phyloP scores from a whole-genome alignment of 345 rosid species.

The Corchorus olitorius region DNA sequence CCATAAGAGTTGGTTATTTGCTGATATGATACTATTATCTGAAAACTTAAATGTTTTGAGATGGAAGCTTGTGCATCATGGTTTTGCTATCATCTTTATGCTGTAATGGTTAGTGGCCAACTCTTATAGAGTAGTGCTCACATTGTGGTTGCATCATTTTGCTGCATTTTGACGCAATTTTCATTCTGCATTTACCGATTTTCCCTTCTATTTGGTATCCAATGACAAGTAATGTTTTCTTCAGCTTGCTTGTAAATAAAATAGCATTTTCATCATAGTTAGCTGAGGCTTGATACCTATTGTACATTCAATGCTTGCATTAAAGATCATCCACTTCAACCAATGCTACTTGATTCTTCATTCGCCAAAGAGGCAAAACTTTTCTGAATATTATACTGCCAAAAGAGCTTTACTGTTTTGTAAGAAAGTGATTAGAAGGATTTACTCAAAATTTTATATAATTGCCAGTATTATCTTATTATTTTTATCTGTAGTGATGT shows the following conservation, averaged over 20 bases:
- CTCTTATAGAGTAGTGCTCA: neutral
- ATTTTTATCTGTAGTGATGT: neutral
- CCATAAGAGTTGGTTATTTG: neutral
- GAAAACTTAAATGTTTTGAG: neutral
- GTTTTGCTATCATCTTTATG: neutral
- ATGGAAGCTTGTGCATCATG: neutral
- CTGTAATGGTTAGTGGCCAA: neutral
- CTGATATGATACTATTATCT: neutral
- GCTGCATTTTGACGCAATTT: neutral
- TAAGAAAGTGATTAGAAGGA: neutral
- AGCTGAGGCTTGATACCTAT: neutral
- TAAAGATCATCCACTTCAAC: neutral
- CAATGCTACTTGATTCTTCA: neutral
- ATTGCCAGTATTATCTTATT: neutral
- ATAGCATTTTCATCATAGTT: neutral
- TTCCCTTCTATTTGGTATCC: neutral
- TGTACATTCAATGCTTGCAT: neutral
- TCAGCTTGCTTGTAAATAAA: neutral
- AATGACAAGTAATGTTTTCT: neutral
- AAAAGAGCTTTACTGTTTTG: neutral
- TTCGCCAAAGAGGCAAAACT: neutral
- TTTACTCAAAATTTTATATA: neutral
- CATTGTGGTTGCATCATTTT: neutral
- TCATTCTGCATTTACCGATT: neutral
- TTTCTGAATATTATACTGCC: neutral